phyloP scores from a whole-genome alignment of 2,329 filamentous ascomycete genomes.

The Aspergillus ochraceoroseus region DNA sequence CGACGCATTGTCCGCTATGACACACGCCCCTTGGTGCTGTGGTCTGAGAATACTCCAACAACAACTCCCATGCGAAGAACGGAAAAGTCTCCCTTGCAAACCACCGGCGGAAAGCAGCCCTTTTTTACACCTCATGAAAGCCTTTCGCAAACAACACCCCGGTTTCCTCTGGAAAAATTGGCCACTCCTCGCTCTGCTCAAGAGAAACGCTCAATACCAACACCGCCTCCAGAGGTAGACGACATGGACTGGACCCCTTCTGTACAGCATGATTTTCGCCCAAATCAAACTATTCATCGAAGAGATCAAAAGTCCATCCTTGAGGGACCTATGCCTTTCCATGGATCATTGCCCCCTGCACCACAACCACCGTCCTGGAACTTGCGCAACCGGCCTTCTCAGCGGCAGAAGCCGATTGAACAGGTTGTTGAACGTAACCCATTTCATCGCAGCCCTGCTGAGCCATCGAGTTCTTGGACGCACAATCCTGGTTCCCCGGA shows the following conservation, averaged over 20 bases:
- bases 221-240: constrained; percentile 40
- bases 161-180: constrained; percentile 43
- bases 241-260: constrained; percentile 52
- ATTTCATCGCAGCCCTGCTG: constrained; percentile 33
- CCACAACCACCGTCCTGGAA: constrained; percentile 41
- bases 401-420: constrained; percentile 32
- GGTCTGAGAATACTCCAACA: constrained; percentile 38
- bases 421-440: constrained; percentile 36
- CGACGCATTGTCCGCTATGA: constrained; percentile 39
- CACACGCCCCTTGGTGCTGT: constrained; percentile 40
- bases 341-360: constrained; percentile 41
- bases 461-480: constrained; percentile 23
- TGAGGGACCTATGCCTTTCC: constrained; percentile 41
- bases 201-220: constrained; percentile 29
- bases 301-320: constrained; percentile 30
- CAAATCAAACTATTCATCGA: constrained; percentile 29
- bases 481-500: constrained; percentile 21
- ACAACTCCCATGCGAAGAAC: constrained; percentile 23
- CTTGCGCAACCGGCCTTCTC: constrained; percentile 32
- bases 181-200: constrained; percentile 26
- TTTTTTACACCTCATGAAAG: constrained; percentile 18
- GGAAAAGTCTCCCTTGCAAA: constrained; percentile 17
- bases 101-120: constrained; percentile 16
- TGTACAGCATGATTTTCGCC: constrained; percentile 33
- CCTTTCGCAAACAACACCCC: constrained; percentile 18